phyloP scores from a whole-genome alignment of 176 grass and related monocot species.

The Oryza glumipatula region DNA sequence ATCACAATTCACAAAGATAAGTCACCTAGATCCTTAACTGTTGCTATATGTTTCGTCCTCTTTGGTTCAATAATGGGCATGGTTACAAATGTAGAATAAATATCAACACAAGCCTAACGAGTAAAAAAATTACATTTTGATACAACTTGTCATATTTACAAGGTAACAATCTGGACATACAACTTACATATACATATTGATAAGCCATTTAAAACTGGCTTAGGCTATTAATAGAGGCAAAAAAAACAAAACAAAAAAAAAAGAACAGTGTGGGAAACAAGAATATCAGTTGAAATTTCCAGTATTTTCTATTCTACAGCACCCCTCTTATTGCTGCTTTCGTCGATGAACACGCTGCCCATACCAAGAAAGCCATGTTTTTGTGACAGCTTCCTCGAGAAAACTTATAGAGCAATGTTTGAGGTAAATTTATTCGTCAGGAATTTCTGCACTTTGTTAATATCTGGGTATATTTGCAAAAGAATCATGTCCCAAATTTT shows the following conservation, averaged over 20 bases:
- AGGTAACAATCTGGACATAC: not conserved
- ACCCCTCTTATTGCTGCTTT: not conserved
- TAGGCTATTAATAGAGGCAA: not conserved
- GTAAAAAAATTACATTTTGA: not conserved
- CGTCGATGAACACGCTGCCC: not conserved
- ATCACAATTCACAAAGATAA: not conserved
- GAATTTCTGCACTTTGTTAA: not conserved
- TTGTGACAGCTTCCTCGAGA: not conserved
- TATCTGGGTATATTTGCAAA: constrained; percentile 18
- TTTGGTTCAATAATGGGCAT: not conserved
- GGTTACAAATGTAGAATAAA: not conserved
- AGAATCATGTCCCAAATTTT: not conserved
- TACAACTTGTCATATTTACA: constrained; percentile 2
- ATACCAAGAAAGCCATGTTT: not conserved
- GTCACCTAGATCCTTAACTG: not conserved
- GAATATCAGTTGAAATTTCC: constrained; percentile 24
- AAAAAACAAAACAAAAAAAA: not conserved
- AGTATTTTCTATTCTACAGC: not conserved
- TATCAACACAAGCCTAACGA: not conserved
- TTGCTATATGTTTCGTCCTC: not conserved
- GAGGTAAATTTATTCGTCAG: not conserved
- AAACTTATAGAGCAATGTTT: not conserved
- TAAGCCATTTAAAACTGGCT: not conserved
- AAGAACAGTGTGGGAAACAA: not conserved
- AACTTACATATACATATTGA: not conserved